These are phyloP conservation scores for Peronospora destructor DNA, from an alignment of 352 stramenopile genomes.

Conservation along the genomic window DNA sequence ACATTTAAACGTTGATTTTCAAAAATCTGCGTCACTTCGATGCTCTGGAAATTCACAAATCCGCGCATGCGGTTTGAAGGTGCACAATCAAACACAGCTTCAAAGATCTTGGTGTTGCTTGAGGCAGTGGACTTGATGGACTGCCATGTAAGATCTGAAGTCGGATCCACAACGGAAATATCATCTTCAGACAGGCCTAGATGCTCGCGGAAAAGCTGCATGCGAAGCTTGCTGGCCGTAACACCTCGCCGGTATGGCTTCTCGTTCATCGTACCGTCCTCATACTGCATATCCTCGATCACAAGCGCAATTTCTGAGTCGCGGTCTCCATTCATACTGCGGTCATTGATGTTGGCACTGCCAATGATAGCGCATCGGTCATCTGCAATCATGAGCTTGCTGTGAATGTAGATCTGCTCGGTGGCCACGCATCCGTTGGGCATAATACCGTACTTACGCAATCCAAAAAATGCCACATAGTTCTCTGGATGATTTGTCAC, in stretches of 20 bases:
- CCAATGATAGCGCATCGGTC: slow-evolving; percentile 88
- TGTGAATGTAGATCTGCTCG: slow-evolving; percentile 91
- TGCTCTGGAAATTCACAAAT: slow-evolving; percentile 71
- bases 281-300: slow-evolving; percentile 78
- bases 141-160: slow-evolving; percentile 56
- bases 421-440: slow-evolving; percentile 70
- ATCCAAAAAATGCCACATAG: slow-evolving; percentile 79
- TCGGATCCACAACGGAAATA: slow-evolving; percentile 45
- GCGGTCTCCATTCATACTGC: slow-evolving; percentile 89
- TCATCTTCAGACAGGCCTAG: slow-evolving; percentile 62
- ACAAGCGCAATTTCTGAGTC: slow-evolving; percentile 84
- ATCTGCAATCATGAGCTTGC: slow-evolving; percentile 87
- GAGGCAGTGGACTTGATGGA: slow-evolving; percentile 45
- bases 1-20: slow-evolving; percentile 86
- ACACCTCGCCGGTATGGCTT: slow-evolving; percentile 56
- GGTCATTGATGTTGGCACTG: slow-evolving; percentile 94
- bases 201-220: slow-evolving; percentile 81
- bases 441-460: slow-evolving; percentile 81
- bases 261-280: slow-evolving; percentile 72
- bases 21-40: slow-evolving; percentile 79
- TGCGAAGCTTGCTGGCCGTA: slow-evolving; percentile 52
- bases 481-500: slow-evolving; percentile 60
- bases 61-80: slow-evolving; percentile 74
- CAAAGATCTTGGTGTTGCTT: slow-evolving; percentile 75
- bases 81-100: slow-evolving; percentile 77